These are phyloP conservation scores for Suillus americanus DNA, from an alignment of 768 basidiomycete species.

Conservation along the genomic window DNA sequence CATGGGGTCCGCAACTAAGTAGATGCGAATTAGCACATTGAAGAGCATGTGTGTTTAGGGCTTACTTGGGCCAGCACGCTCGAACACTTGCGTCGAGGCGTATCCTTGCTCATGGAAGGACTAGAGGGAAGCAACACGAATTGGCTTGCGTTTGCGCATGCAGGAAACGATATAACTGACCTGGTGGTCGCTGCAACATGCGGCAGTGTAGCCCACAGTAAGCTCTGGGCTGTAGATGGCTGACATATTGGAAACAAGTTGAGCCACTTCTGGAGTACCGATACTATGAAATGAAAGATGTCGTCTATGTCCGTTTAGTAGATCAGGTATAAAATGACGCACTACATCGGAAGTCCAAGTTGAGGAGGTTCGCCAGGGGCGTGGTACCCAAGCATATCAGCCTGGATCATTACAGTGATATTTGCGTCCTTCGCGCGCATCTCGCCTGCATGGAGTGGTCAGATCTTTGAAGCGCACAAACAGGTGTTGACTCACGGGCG, in stretches of 20 bases:
- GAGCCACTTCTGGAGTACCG: slow-evolving; percentile 72
- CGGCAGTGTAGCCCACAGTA: slow-evolving; percentile 65
- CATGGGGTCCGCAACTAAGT: slow-evolving; percentile 79
- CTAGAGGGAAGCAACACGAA: slow-evolving; percentile 33
- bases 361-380: slow-evolving; percentile 77
- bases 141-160: background rate
- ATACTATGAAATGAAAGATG: slow-evolving; percentile 46
- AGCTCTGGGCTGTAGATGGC: slow-evolving; percentile 81
- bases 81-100: slow-evolving; percentile 85
- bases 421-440: slow-evolving; percentile 59
- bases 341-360: slow-evolving; percentile 77
- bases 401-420: slow-evolving; percentile 83
- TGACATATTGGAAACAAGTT: slow-evolving; percentile 74
- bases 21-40: slow-evolving; percentile 8
- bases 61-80: slow-evolving; percentile 75
- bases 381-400: slow-evolving; percentile 91
- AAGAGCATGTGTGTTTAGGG: slow-evolving; percentile 2
- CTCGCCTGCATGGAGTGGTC: slow-evolving; percentile 42
- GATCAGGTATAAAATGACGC: slow-evolving; percentile 20
- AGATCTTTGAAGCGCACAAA: background rate
- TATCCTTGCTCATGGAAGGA: slow-evolving; percentile 83
- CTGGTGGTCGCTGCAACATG: slow-evolving; percentile 93
- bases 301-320: background rate
- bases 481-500: slow-evolving; percentile 55
- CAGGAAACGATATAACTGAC: slow-evolving; percentile 30